Evolutionary conservation across 345 rosid species (phyloP), one percentile per base, ranked within the genome.

Genomic region (Arabis hirsuta): DNA sequence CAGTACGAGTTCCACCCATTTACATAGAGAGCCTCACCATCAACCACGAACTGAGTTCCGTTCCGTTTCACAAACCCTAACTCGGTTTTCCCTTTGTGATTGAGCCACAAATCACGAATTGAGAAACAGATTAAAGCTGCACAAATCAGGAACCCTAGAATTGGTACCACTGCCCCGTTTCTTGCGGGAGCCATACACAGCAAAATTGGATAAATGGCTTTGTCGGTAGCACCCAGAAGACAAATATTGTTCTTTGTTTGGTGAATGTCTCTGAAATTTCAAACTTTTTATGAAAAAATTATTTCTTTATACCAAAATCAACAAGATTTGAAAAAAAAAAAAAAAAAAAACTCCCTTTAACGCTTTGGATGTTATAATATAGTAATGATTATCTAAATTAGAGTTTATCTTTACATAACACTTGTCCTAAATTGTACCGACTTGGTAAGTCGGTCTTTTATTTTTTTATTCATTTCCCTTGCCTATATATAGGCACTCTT

Each of bases 1-100:
- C 97, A 91, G 57, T 82, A 91, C 54, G 97, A 88, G 79, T 91
- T 91, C 92, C 92, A 91, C 22, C 97, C 97, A 58, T 88, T 88
- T 4, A 87, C 73, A 71, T 91, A 91, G 11, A 84, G 80, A 9
- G 81, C 59, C 50, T 73, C 81, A 5, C 81, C 92, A 63, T 87
- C 88, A 38, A 86, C 73, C 71, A 78, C 71, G 80, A 88, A 87
- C 73, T 80, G 87, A 54, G 88, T 84, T 53, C 91, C 97, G 71
- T 84, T 83, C 38, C 90, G 75, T 63, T 78, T 71, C 63, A 88
- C 96, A 70, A 88, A 87, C 50, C 82, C 79, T 80, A 87, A 39
- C 72, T 84, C 78, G 6, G 80, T 54, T 55, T 74, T 78, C 51
- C 51, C 59, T 39, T 66, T 55, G 75, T 62, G 65, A 39, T 61